A percentile compares a stretch with the other conserved stretches of the same genome.
phyloP scores from a whole-genome alignment of 257 asterid genomes.

The Verbascum thapsus region DNA sequence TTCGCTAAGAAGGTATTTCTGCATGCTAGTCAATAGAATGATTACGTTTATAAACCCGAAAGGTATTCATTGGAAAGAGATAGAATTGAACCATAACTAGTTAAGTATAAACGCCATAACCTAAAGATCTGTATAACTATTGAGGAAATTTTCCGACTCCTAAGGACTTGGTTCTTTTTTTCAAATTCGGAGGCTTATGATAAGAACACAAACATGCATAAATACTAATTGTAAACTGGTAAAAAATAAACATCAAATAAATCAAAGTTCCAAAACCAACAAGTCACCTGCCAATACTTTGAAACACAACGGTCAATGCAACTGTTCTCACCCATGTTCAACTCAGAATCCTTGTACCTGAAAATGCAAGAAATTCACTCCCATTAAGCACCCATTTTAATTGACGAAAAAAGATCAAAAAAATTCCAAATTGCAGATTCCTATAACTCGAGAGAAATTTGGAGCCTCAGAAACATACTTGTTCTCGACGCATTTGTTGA shows the following conservation, averaged over 20 bases:
- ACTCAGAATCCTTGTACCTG: conserved; percentile 62
- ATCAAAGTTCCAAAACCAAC: too few species aligned
- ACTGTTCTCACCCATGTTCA: conserved; percentile 62
- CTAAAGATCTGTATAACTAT: too few species aligned
- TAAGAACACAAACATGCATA: background rate
- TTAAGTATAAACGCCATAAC: too few species aligned
- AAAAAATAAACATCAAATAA: background rate
- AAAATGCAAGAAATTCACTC: background rate
- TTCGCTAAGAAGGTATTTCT: too few species aligned
- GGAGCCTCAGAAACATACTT: conserved; percentile 37
- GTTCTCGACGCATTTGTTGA: conserved; percentile 58
- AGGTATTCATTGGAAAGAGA: too few species aligned
- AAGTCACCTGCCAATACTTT: conserved; percentile 65
- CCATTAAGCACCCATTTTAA: background rate
- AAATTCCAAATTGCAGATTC: background rate
- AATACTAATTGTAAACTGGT: background rate
- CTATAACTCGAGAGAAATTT: background rate
- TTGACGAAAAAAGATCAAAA: too few species aligned
- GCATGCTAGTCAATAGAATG: too few species aligned
- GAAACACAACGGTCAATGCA: conserved; percentile 62
- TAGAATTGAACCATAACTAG: too few species aligned
- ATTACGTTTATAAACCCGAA: too few species aligned
- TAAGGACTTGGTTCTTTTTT: too few species aligned
- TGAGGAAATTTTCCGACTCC: too few species aligned
- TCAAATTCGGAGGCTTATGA: background rate